Evolutionary conservation across 1,139 yeast genomes (phyloP).

Genomic region (Geotrichum citri-aurantii): DNA sequence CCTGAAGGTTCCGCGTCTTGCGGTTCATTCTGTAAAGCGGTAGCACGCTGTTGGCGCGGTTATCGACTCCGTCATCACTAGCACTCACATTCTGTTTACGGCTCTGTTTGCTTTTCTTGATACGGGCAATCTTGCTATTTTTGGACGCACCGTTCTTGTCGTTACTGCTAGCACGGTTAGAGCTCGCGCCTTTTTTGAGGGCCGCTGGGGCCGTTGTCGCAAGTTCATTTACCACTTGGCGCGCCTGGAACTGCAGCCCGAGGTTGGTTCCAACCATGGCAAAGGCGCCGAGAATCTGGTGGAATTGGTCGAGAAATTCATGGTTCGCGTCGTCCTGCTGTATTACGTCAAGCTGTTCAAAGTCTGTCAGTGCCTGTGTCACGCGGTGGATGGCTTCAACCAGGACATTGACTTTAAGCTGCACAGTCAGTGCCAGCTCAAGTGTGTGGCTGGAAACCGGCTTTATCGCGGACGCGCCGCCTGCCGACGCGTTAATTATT

Average conservation of each 20-base stretch:
- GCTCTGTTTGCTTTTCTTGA: background rate
- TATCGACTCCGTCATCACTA: background rate
- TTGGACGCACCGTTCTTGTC: background rate
- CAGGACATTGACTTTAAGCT: background rate
- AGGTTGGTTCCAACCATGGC: background rate
- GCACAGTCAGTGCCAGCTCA: background rate
- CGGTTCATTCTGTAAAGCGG: constrained; percentile 22
- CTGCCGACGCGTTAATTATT: background rate
- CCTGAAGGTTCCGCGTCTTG: constrained; percentile 18
- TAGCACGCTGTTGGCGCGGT: background rate
- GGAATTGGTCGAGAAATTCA: background rate
- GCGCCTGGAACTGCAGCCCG: background rate
- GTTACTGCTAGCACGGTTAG: background rate
- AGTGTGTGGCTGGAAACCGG: background rate
- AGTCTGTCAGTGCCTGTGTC: background rate
- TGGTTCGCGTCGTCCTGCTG: background rate
- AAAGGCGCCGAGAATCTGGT: background rate
- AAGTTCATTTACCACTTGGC: background rate
- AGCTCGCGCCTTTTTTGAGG: background rate
- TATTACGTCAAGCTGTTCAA: background rate
- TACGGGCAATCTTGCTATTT: background rate
- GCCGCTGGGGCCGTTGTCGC: background rate
- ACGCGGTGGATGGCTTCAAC: background rate
- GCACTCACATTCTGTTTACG: background rate
- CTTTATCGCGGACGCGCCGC: background rate